Conservation (phyloP, 768 basidiomycete species). For the Rhodotorula paludigena region DNA sequence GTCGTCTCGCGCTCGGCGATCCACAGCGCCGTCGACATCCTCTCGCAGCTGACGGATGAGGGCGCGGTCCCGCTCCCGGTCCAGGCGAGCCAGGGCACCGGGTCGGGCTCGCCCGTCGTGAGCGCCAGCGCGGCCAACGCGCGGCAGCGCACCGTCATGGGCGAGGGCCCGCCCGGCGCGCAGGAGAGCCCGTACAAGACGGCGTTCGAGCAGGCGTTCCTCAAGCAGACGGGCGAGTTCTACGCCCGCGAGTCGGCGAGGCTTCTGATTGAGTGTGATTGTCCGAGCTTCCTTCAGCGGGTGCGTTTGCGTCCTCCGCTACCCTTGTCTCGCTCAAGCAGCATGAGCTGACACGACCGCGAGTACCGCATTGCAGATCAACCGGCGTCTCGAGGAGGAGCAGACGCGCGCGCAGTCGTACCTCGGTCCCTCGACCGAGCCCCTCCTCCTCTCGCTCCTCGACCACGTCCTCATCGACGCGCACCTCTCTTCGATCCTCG, state of each 20-base stretch:
- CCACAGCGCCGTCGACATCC: conserved; percentile 32
- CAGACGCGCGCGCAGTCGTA: conserved; percentile 79
- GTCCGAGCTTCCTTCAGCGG: conserved; percentile 70
- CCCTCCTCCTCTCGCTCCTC: conserved; percentile 67
- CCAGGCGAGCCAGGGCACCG: conserved; percentile 10
- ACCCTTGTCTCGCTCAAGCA: conserved; percentile 27
- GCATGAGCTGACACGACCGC: conserved; percentile 26
- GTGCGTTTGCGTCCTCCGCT: conserved; percentile 53
- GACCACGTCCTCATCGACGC: conserved; percentile 70
- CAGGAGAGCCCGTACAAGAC: conserved; percentile 63
- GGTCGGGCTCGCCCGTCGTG: conserved; percentile 24
- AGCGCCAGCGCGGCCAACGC: conserved; percentile 20
- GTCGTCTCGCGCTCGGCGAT: conserved; percentile 55
- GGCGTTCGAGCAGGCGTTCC: conserved; percentile 75
- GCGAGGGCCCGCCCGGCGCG: conserved; percentile 39
- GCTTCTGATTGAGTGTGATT: conserved; percentile 68
- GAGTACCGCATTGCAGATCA: conserved; percentile 60
- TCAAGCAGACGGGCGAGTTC: conserved; percentile 70
- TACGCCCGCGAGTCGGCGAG: conserved; percentile 69
- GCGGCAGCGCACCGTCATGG: conserved; percentile 25
- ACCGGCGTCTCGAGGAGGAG: conserved; percentile 74
- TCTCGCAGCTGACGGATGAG: conserved; percentile 36
- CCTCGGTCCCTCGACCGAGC: conserved; percentile 66
- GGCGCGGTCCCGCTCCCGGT: conserved; percentile 30
- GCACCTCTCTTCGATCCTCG: conserved; percentile 69